Conservation (phyloP, 441 rosid genomes). For the Brassica hybrid region DNA sequence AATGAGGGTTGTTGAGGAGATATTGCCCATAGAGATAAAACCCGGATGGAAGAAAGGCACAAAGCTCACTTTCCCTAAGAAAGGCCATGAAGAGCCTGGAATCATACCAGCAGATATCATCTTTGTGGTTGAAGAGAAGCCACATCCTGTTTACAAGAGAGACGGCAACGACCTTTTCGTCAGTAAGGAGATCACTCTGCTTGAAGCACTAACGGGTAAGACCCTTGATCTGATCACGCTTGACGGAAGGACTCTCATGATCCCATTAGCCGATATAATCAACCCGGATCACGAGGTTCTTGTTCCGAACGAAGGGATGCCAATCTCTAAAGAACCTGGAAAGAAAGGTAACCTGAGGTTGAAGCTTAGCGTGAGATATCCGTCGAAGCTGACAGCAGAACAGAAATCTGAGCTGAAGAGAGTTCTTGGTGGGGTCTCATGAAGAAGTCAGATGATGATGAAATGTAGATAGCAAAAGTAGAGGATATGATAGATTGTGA, state of each 20-base stretch:
- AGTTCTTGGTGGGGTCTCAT: conserved; percentile 71
- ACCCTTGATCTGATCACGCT: conserved; percentile 65
- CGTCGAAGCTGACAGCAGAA: conserved; percentile 70
- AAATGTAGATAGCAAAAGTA: conserved; percentile 40
- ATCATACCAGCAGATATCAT: conserved; percentile 78
- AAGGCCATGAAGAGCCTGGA: conserved; percentile 85
- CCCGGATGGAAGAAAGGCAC: conserved; percentile 99
- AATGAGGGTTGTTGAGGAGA: conserved; percentile 65
- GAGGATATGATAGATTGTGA: conserved; percentile 35
- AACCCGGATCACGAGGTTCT: conserved; percentile 80
- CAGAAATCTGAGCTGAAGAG: conserved; percentile 85
- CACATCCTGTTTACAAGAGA: conserved; percentile 75
- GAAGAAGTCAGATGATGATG: conserved; percentile 28
- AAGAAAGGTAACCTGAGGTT: conserved; percentile 81
- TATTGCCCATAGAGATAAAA: conserved; percentile 80
- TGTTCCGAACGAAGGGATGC: conserved; percentile 92
- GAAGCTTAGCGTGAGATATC: conserved; percentile 77
- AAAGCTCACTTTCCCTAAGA: conserved; percentile 86
- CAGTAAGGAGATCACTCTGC: conserved; percentile 72
- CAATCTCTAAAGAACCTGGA: conserved; percentile 80
- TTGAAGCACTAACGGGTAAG: conserved; percentile 87
- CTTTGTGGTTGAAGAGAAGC: conserved; percentile 84
- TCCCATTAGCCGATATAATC: conserved; percentile 68
- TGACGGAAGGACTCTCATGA: conserved; percentile 73
- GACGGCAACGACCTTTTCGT: conserved; percentile 82